These are phyloP conservation scores for Zygoascus tannicola DNA, from an alignment of 805 yeast genomes.

Conservation along the genomic window DNA sequence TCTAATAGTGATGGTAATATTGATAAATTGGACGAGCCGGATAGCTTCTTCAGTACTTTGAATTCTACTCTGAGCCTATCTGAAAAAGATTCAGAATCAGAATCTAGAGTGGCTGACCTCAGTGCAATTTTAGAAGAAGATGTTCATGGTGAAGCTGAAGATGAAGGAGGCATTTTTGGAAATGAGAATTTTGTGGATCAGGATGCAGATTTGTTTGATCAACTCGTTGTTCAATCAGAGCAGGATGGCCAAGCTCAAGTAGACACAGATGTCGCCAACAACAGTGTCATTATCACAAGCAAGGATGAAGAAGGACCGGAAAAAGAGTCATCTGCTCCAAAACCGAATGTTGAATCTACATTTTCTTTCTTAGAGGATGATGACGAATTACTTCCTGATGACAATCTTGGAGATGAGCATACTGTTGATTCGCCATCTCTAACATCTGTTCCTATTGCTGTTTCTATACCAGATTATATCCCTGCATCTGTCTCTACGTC, in stretches of 20 bases:
- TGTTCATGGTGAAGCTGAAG: background rate
- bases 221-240: background rate
- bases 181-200: background rate
- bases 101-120: constrained; percentile 1
- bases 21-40: no score
- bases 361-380: constrained; percentile 28
- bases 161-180: constrained; percentile 1
- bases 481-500: no score
- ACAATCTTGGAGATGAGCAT: constrained; percentile 13
- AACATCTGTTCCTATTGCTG: constrained; percentile 1
- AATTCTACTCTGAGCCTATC: no score
- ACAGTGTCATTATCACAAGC: background rate
- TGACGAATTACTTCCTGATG: constrained; percentile 27
- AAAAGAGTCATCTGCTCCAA: background rate
- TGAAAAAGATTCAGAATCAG: no score
- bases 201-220: background rate
- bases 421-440: constrained; percentile 5
- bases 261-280: background rate
- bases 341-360: background rate
- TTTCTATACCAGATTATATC: no score
- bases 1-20: no score
- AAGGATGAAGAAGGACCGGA: background rate
- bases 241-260: background rate
- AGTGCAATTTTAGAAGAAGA: background rate
- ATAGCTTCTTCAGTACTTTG: no score